Conservation (phyloP, 129 eudicot genomes). For the sunflower (Helianthus annuus) region DNA sequence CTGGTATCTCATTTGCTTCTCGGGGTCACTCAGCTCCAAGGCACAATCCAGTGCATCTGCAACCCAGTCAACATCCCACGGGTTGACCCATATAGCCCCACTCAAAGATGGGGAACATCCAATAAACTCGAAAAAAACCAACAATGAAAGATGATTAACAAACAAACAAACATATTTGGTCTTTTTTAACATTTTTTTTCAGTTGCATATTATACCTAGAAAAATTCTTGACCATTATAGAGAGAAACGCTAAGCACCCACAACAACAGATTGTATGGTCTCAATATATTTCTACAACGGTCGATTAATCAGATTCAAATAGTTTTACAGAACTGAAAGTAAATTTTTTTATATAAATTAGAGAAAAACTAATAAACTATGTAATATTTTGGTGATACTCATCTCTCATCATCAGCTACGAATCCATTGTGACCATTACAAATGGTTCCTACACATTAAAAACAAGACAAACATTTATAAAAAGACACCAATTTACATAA, state of each 20-base stretch:
- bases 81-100: no score
- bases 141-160: conserved; percentile 18
- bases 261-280: conserved; percentile 62
- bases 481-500: neutral
- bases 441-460: conserved; percentile 14
- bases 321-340: neutral
- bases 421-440: conserved; percentile 53
- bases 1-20: no score
- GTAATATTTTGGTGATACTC: conserved; percentile 67
- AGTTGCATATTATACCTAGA: conserved; percentile 55
- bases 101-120: no score
- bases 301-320: conserved; percentile 5
- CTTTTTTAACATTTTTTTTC: neutral
- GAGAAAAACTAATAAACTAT: neutral
- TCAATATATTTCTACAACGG: conserved; percentile 70
- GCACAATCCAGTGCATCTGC: no score
- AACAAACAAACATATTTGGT: neutral
- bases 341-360: neutral
- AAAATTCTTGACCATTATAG: conserved; percentile 83
- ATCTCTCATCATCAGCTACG: conserved; percentile 66
- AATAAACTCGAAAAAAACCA: no score
- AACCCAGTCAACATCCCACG: no score
- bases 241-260: conserved; percentile 70
- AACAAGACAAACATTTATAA: neutral
- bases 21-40: no score